phyloP scores from a whole-genome alignment of 2,329 filamentous ascomycete species.

The Plenodomus tracheiphilus region DNA sequence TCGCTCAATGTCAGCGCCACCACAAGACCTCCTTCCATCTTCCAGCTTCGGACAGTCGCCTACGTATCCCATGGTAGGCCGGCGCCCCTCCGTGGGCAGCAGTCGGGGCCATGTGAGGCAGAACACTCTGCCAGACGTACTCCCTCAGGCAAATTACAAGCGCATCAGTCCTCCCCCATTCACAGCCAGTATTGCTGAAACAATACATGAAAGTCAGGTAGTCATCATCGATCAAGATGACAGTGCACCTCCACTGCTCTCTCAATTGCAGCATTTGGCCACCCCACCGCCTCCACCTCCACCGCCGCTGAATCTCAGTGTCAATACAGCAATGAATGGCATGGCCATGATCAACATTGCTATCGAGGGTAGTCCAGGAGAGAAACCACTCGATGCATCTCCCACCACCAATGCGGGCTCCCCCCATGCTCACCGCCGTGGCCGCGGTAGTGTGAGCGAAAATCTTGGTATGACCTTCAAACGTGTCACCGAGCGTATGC shows the following conservation, averaged over 20 bases:
- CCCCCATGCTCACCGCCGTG: conserved; percentile 54
- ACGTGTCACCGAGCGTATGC: conserved; percentile 60
- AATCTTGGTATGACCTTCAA: conserved; percentile 56
- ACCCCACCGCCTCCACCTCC: conserved; percentile 53
- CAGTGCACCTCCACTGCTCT: conserved; percentile 55
- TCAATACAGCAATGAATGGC: conserved; percentile 23
- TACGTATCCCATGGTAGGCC: conserved; percentile 24
- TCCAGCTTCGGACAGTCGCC: conserved; percentile 29
- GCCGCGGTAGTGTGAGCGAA: conserved; percentile 61
- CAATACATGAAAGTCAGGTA: conserved; percentile 50
- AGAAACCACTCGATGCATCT: conserved; percentile 29
- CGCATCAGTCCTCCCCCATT: conserved; percentile 46
- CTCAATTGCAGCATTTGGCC: conserved; percentile 64
- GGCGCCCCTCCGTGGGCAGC: conserved; percentile 44
- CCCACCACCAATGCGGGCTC: conserved; percentile 34
- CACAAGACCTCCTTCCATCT: conserved; percentile 44
- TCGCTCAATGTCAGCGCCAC: conserved; percentile 54
- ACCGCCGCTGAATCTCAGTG: conserved; percentile 23
- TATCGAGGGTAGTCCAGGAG: conserved; percentile 46
- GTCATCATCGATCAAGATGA: conserved; percentile 50
- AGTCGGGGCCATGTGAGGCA: conserved; percentile 46
- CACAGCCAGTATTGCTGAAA: conserved; percentile 59
- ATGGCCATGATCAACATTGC: conserved; percentile 51
- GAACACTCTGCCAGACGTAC: conserved; percentile 48
- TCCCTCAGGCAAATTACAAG: conserved; percentile 41